These are phyloP conservation scores for Cichorium intybus DNA, from an alignment of 140 eudicot genomes.

Conservation along the genomic window DNA sequence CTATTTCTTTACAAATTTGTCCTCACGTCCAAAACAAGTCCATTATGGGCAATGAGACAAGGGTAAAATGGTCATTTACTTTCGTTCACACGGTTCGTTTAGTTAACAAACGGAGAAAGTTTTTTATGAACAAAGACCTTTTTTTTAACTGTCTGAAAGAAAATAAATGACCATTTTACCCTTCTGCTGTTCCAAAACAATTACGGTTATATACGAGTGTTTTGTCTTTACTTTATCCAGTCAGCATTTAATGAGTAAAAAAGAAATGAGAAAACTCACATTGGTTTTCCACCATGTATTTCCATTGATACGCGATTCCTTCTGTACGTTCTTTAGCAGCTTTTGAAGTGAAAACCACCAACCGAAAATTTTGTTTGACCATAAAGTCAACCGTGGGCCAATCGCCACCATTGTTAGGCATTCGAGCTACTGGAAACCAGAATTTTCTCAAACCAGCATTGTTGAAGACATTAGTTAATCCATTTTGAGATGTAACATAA, in stretches of 20 bases:
- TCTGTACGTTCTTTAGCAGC: slow-evolving; percentile 68
- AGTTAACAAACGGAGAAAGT: background rate
- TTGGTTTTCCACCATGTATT: slow-evolving; percentile 79
- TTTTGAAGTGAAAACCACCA: slow-evolving; percentile 89
- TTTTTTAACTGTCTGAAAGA: background rate
- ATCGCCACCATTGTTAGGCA: slow-evolving; percentile 84
- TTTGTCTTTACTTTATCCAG: too few species aligned
- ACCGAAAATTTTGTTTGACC: slow-evolving; percentile 67
- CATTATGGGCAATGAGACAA: too few species aligned
- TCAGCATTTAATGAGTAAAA: too few species aligned
- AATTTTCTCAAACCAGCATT: slow-evolving; percentile 76
- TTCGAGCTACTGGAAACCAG: slow-evolving; percentile 88
- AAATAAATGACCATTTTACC: background rate
- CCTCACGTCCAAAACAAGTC: too few species aligned
- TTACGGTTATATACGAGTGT: too few species aligned
- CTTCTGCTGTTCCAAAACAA: background rate
- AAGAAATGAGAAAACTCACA: slow-evolving; percentile 40
- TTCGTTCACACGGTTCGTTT: too few species aligned
- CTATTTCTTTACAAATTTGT: too few species aligned
- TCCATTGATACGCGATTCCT: slow-evolving; percentile 96
- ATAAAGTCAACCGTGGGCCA: slow-evolving; percentile 97
- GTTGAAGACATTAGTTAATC: slow-evolving; percentile 73
- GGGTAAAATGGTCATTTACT: too few species aligned
- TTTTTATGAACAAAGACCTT: background rate
- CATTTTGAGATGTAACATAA: slow-evolving; percentile 88